phyloP scores from a whole-genome alignment of 2,329 filamentous ascomycete species.

The Xylariomycetidae sp. region DNA sequence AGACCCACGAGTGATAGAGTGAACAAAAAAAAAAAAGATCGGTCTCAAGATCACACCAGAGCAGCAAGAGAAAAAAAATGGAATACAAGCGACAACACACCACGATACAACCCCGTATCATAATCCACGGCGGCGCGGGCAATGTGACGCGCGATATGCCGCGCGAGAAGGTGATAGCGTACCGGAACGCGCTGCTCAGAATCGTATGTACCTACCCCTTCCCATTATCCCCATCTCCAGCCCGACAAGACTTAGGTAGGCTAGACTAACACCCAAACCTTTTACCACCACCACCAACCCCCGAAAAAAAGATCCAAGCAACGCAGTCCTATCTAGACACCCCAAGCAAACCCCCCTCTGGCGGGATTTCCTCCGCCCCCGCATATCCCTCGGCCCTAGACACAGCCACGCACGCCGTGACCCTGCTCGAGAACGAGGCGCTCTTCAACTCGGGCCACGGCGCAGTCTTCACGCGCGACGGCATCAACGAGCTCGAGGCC shows the following conservation, averaged over 20 bases:
- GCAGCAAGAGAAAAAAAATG: constrained; percentile 35
- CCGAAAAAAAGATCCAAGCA: no score
- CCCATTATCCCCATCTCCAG: no score
- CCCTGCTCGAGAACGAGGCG: constrained; percentile 70
- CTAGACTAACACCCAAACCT: constrained; percentile 23
- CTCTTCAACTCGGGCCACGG: constrained; percentile 83
- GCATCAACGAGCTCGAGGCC: constrained; percentile 80
- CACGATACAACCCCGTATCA: constrained; percentile 48
- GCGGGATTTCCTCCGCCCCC: no score
- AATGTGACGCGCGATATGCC: constrained; percentile 61
- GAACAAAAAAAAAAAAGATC: no score
- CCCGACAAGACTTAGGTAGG: no score
- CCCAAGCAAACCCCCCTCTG: no score
- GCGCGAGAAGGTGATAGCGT: constrained; percentile 51
- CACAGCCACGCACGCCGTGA: constrained; percentile 70
- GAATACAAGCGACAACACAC: constrained; percentile 31
- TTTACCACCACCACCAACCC: constrained; percentile 4
- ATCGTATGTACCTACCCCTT: constrained; percentile 45
- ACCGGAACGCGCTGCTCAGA: constrained; percentile 54
- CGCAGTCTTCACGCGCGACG: constrained; percentile 80
- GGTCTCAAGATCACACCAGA: no score
- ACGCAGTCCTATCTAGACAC: no score
- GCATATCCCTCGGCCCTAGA: constrained; percentile 68
- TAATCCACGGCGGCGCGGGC: constrained; percentile 71
- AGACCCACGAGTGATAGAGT: no score